Percentiles rank a stretch among this genome's conserved stretches.
phyloP scores from a whole-genome alignment of 345 rosid species.

The Eucalyptus sp. region DNA sequence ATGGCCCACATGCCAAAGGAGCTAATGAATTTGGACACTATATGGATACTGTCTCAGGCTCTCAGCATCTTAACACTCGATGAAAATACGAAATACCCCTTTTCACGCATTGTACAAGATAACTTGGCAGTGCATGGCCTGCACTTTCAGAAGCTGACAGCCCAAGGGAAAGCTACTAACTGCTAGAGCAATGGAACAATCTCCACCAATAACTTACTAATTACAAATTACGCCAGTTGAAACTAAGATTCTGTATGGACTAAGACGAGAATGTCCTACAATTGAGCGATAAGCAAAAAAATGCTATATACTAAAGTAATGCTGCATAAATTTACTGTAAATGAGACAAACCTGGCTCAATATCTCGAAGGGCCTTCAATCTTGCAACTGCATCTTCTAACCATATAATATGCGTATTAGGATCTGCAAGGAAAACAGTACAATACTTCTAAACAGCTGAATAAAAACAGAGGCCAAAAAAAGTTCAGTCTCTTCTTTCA shows the following conservation, averaged over 20 bases:
- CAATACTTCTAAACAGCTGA: neutral
- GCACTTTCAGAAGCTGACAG: neutral
- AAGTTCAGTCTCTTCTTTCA: neutral
- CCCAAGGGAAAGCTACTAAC: neutral
- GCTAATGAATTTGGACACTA: neutral
- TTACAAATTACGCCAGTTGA: neutral
- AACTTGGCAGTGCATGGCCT: neutral
- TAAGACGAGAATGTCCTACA: neutral
- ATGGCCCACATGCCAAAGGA: neutral
- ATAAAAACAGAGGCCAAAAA: neutral
- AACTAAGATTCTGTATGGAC: neutral
- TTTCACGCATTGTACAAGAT: neutral
- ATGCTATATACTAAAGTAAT: neutral
- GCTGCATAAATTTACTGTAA: neutral
- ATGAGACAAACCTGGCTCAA: conserved; percentile 51
- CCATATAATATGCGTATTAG: conserved; percentile 76
- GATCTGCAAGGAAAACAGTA: conserved; percentile 33
- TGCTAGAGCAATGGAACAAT: neutral
- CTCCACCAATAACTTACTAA: neutral
- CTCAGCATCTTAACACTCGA: neutral
- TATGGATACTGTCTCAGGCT: neutral
- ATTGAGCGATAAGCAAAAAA: neutral
- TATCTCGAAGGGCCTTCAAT: conserved; percentile 61
- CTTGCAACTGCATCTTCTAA: conserved; percentile 58
- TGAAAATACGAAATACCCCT: neutral